Evolutionary conservation across 805 yeast species (phyloP).

Genomic region (Cyberlindnera mississippiensis): DNA sequence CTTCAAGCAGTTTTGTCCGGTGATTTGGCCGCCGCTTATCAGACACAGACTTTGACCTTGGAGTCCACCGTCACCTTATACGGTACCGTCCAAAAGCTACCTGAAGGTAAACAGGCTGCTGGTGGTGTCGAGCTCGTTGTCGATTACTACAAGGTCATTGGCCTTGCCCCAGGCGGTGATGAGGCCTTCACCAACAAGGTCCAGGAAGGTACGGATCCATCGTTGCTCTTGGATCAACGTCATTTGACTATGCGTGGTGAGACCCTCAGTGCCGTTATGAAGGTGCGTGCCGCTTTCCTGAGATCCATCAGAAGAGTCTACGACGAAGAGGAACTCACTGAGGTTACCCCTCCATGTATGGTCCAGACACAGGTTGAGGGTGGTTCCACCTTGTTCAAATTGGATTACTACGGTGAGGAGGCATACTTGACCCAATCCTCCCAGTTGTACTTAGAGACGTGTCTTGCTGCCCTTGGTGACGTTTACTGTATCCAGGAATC

Average conservation of each 20-base stretch:
- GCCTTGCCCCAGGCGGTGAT: constrained; percentile 94
- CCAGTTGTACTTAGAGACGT: constrained; percentile 93
- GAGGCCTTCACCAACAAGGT: constrained; percentile 93
- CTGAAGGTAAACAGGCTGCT: constrained; percentile 96
- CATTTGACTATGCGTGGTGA: constrained; percentile 97
- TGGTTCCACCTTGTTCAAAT: constrained; percentile 90
- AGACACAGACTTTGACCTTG: constrained; percentile 78
- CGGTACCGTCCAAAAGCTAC: constrained; percentile 79
- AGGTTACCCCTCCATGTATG: constrained; percentile 99
- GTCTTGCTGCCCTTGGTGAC: constrained; percentile 94
- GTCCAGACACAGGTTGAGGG: constrained; percentile 99
- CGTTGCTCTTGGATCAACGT: constrained; percentile 88
- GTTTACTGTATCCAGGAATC: constrained; percentile 97
- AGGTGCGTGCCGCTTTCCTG: constrained; percentile 83
- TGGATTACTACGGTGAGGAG: constrained; percentile 95
- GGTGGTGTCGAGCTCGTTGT: constrained; percentile 94
- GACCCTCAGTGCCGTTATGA: constrained; percentile 86
- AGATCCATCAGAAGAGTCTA: constrained; percentile 72
- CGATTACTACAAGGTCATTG: constrained; percentile 85
- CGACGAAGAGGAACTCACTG: constrained; percentile 68
- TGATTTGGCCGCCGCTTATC: constrained; percentile 86
- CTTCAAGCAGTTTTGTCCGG: constrained; percentile 86
- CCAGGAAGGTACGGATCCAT: constrained; percentile 91
- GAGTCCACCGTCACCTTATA: constrained; percentile 80
- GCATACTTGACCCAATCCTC: constrained; percentile 96